These are phyloP conservation scores for Daldinia grandis DNA, from an alignment of 495 filamentous ascomycete genomes.

Conservation along the genomic window DNA sequence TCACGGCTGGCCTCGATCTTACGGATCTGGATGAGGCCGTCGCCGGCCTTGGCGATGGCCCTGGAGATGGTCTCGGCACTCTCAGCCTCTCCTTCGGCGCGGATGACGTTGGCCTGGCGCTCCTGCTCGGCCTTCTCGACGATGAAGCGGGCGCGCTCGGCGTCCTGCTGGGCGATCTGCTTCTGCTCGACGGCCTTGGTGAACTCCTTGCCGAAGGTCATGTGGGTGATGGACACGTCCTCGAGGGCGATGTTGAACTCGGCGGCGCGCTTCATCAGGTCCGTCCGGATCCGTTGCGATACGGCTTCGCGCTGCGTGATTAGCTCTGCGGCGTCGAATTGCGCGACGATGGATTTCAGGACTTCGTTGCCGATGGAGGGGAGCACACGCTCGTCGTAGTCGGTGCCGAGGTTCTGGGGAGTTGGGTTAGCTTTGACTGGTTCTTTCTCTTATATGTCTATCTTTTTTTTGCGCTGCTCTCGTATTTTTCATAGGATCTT, in stretches of 20 bases:
- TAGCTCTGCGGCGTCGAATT: conserved; percentile 98
- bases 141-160: conserved; percentile 95
- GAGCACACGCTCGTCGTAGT: conserved; percentile 99
- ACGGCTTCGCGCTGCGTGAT: conserved; percentile 99
- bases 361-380: conserved; percentile 99
- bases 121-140: conserved; percentile 99
- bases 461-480: neutral
- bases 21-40: conserved; percentile 92
- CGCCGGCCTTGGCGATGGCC: conserved; percentile 90
- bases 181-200: conserved; percentile 99
- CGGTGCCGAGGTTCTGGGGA: conserved; percentile 79
- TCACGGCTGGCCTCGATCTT: conserved; percentile 97
- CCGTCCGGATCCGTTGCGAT: conserved; percentile 90
- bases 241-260: conserved; percentile 99
- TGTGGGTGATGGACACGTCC: conserved; percentile 99
- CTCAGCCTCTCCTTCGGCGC: conserved; percentile 97
- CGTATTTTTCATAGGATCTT: neutral
- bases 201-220: conserved; percentile 99
- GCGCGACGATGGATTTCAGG: conserved; percentile 97
- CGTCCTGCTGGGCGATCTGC: conserved; percentile 99
- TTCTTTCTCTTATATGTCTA: neutral
- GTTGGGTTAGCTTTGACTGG: conserved; percentile 19
- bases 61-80: conserved; percentile 92
- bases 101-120: conserved; percentile 96
- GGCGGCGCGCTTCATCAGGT: conserved; percentile 92